These are phyloP conservation scores for Penicillium psychrosexuale DNA, from an alignment of 2,329 filamentous ascomycete genomes.

Conservation along the genomic window DNA sequence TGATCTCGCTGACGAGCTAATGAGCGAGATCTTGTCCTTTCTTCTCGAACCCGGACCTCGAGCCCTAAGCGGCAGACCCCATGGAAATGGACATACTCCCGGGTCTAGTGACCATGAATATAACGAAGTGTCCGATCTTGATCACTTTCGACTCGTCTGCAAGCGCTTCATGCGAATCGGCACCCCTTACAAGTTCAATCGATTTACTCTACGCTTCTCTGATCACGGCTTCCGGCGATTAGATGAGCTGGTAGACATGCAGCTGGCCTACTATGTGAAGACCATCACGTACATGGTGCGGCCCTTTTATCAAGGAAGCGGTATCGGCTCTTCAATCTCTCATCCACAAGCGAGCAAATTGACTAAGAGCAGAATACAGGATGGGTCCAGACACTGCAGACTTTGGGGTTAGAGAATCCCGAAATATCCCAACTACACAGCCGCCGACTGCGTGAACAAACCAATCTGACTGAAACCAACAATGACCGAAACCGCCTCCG, in stretches of 20 bases:
- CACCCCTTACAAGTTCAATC: slow-evolving; percentile 39
- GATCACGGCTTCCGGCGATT: slow-evolving; percentile 34
- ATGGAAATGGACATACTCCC: slow-evolving; percentile 5
- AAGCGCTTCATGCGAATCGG: slow-evolving; percentile 41
- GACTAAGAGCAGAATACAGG: slow-evolving; percentile 28
- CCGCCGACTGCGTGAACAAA: slow-evolving; percentile 37
- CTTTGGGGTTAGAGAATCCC: slow-evolving; percentile 19
- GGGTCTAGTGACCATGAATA: slow-evolving; percentile 13
- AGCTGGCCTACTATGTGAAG: slow-evolving; percentile 37
- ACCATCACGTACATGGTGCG: slow-evolving; percentile 42
- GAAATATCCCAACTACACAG: slow-evolving; percentile 29
- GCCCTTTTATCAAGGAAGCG: slow-evolving; percentile 40
- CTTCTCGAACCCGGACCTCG: slow-evolving; percentile 21
- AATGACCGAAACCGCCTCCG: slow-evolving; percentile 54
- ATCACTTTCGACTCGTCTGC: slow-evolving; percentile 42
- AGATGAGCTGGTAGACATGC: slow-evolving; percentile 36
- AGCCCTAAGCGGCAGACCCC: slow-evolving; percentile 3
- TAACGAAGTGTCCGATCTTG: slow-evolving; percentile 37
- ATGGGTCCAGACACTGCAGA: slow-evolving; percentile 28
- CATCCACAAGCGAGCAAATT: not conserved
- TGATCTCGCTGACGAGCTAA: slow-evolving; percentile 37
- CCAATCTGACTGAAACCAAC: slow-evolving; percentile 48
- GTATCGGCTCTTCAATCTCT: slow-evolving; percentile 28
- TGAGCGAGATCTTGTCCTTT: slow-evolving; percentile 34
- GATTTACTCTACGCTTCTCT: slow-evolving; percentile 39